Base-by-base conservation (phyloP, 352 stramenopile genomes). In the Phytopythium delawarense region DNA sequence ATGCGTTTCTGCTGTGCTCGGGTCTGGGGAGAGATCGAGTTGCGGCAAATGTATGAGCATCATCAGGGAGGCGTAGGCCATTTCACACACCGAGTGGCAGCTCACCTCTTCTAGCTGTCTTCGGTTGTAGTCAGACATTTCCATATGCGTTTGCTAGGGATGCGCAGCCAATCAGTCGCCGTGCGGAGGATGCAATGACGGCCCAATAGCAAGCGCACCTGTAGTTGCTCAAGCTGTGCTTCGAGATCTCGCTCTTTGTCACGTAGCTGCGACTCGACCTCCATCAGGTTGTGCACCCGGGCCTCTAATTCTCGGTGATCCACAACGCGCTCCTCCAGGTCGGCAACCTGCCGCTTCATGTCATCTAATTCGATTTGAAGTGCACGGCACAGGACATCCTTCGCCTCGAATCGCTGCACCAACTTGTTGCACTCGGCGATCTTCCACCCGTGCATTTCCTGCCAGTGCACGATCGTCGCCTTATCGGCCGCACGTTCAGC, bases 291-390 rank as follows among this genome's bases (percentile, higher is more conserved):
- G 21, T 74, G 72, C n/a, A 89, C 51, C 2, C 79, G 76, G 0
- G 56, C 25, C 45, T 83, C 77, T 11, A 88, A n/a, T 13, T 64
- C 63, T 12, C 62, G 61, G 57, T 81, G 70, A 13, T 75, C 57
- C 12, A 35, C 32, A 4, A 87, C 39, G 15, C 79, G 74, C 2
- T 66, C 66, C 59, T 86, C 75, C 20, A 86, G 58, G 8, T 65
- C 66, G 37, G 50, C 66, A 30, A 76, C 59, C 18, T 88, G 75
- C 12, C 57, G 49, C 56, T 81, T 71, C 39, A 79, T 60, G n/a
- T 89, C 77, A 4, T 66, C 45, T 0, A 90, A n/a, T 55, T 89
- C 63, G 37, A 89, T 83, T 37, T 79, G 64, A 28, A 83, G 66
- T 0, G 80, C 63, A 16, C 76, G 77, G 18, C 82, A 48, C 21